Evolutionary conservation across 352 stramenopile genomes (phyloP).

Genomic region (Phytophthora rubi): DNA sequence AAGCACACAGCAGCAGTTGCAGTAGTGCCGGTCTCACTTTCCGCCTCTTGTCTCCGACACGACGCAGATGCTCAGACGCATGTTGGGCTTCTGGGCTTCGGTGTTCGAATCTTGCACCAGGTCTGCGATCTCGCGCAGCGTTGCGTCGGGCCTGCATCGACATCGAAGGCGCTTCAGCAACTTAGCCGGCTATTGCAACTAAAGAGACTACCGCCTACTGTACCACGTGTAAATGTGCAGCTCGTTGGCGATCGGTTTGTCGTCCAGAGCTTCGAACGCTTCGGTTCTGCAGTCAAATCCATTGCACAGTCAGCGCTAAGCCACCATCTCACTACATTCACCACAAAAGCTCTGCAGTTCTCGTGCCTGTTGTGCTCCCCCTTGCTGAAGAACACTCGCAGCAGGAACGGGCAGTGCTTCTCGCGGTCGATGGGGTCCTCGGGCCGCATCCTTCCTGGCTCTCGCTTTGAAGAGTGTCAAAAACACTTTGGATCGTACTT

Average conservation of each 20-base stretch:
- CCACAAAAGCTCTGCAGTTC: not conserved
- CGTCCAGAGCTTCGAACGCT: slow-evolving; percentile 60
- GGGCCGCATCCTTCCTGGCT: slow-evolving; percentile 21
- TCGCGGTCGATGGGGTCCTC: slow-evolving; percentile 60
- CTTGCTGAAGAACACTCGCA: slow-evolving; percentile 71
- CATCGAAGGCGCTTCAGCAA: not conserved
- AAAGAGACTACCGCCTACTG: not conserved
- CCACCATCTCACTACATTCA: not conserved
- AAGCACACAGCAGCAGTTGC: not conserved
- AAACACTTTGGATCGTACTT: not conserved
- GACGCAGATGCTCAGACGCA: slow-evolving; percentile 67
- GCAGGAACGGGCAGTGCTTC: slow-evolving; percentile 72
- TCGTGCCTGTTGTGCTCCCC: slow-evolving; percentile 59
- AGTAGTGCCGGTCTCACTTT: slow-evolving; percentile 31
- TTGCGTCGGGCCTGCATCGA: slow-evolving; percentile 63
- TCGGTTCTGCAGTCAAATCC: slow-evolving; percentile 46
- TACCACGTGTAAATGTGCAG: slow-evolving; percentile 83
- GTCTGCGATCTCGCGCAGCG: slow-evolving; percentile 71
- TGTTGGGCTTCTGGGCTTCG: slow-evolving; percentile 57
- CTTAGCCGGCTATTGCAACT: not conserved
- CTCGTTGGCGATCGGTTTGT: slow-evolving; percentile 62
- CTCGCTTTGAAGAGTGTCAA: not conserved
- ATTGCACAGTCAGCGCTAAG: slow-evolving; percentile 8
- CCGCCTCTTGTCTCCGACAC: slow-evolving; percentile 61
- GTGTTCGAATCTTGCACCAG: slow-evolving; percentile 72